Evolutionary conservation across 495 filamentous ascomycete species (phyloP), one percentile per base, ranked within the genome.

Genomic region (Aspergillus bertholletiae): DNA sequence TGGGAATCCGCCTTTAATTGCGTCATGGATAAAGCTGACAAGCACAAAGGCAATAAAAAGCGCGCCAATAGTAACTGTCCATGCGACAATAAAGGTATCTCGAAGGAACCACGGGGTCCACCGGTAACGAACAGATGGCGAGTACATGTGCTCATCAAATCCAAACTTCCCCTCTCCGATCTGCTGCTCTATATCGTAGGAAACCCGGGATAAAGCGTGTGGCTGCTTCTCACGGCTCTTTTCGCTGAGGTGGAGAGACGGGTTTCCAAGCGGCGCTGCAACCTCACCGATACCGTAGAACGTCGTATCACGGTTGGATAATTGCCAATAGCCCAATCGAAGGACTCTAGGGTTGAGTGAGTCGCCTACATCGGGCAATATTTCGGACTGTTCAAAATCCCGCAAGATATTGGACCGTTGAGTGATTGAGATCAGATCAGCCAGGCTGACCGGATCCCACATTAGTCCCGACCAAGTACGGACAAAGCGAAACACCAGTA

Each of bases 381-480:
- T 81, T 69, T 80, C 86, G 15, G 73, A 84, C 57, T 72, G 80
- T 54, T 77, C 82, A 74, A 80, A 94, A 56, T 88, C 87, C 32
- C 75, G 75, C 28, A 90, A 72, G 12, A 84, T 83, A 66, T 96
- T 96, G 34, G 89, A 90, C 41, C 88, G 78, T 32, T 90, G 86
- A 15, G 95, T 79, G 9, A 96, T 71, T 4, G 84, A 80, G 43
- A 89, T 75, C 23, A 94, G 67, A 64, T 96, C 92, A 9, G 88
- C 91, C 21, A 96, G 69, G 13, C 84, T 90, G n/a, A 83, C 71
- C 2, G 89, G 82, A 66, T 92, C 90, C 92, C 92, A 96, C 67
- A 86, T 83, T 60, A 96, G 70, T 2, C 92, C 92, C 0, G 90
- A 89, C 59, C 69, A 76, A 28, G 72, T 73, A 22, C 79, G 70